Percentiles rank a stretch among this genome's conserved stretches.
Evolutionary conservation across 495 filamentous ascomycete genomes (phyloP).

Genomic region (Talaromyces nanjingensis): DNA sequence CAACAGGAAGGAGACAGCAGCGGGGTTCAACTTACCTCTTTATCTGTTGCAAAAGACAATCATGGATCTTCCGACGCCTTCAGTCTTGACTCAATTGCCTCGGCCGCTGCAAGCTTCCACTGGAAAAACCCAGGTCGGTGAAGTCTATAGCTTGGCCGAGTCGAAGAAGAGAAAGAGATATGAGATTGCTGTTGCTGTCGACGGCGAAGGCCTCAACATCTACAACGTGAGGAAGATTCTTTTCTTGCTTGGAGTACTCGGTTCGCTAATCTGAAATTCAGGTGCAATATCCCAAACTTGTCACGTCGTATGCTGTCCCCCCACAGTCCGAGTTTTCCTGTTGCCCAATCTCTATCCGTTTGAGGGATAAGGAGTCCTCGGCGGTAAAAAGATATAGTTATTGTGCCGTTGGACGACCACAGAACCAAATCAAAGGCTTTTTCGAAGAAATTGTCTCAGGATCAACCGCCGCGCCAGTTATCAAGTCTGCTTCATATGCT

Average conservation of each 20-base stretch:
- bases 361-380: constrained; percentile 42
- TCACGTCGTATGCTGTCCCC: constrained; percentile 79
- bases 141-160: constrained; percentile 65
- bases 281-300: constrained; percentile 71
- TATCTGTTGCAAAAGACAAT: not conserved
- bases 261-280: constrained; percentile 27
- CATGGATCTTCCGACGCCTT: constrained; percentile 42
- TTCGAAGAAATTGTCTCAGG: constrained; percentile 38
- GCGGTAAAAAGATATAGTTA: constrained; percentile 69
- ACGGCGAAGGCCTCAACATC: constrained; percentile 86
- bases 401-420: constrained; percentile 33
- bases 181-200: constrained; percentile 79
- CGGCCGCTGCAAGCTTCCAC: constrained; percentile 53
- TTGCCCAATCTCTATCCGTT: constrained; percentile 66
- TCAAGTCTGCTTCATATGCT: constrained; percentile 33
- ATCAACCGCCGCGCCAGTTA: constrained; percentile 27
- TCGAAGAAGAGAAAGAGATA: constrained; percentile 77
- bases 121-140: constrained; percentile 55
- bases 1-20: not conserved
- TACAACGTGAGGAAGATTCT: constrained; percentile 65
- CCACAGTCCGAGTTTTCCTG: constrained; percentile 75
- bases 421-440: constrained; percentile 46
- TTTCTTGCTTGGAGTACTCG: not conserved
- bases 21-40: not conserved
- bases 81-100: constrained; percentile 59